phyloP scores from a whole-genome alignment of 306 rosid genomes.

The Ochetophila trinervis region DNA sequence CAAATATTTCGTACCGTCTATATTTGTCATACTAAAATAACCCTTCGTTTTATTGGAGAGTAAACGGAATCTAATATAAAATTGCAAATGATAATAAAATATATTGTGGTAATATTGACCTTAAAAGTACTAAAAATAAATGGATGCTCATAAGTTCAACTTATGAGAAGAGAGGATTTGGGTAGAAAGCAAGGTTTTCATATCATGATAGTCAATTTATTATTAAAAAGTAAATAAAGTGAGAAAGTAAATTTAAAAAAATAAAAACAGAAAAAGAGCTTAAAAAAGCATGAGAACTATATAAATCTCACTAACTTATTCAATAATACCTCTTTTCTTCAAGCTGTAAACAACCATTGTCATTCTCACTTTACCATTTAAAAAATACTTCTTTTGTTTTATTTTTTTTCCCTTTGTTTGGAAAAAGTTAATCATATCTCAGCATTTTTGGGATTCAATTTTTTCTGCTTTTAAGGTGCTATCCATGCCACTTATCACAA shows the following conservation, averaged over 20 bases:
- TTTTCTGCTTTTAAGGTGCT: slow-evolving; percentile 24
- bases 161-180: background rate
- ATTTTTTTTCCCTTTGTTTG: background rate
- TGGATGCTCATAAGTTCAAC: background rate
- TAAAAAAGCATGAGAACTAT: background rate
- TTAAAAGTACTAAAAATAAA: background rate
- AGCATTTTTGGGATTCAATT: slow-evolving; percentile 3
- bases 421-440: slow-evolving; percentile 14
- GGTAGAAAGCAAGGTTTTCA: background rate
- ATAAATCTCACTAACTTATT: slow-evolving; percentile 19
- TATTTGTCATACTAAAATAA: background rate
- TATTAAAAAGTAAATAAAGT: background rate
- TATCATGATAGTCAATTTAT: slow-evolving; percentile 6
- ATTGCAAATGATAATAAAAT: background rate
- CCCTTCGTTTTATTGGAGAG: background rate
- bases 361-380: slow-evolving; percentile 12
- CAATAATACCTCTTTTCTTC: slow-evolving; percentile 4
- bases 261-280: too few relatives aligned
- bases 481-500: slow-evolving; percentile 12
- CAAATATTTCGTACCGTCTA: too few relatives aligned
- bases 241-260: background rate
- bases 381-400: slow-evolving; percentile 1
- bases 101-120: background rate
- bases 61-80: background rate
- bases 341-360: slow-evolving; percentile 27